Evolutionary conservation across 257 asterid genomes (phyloP).

Genomic region (Rauvolfia tetraphylla): DNA sequence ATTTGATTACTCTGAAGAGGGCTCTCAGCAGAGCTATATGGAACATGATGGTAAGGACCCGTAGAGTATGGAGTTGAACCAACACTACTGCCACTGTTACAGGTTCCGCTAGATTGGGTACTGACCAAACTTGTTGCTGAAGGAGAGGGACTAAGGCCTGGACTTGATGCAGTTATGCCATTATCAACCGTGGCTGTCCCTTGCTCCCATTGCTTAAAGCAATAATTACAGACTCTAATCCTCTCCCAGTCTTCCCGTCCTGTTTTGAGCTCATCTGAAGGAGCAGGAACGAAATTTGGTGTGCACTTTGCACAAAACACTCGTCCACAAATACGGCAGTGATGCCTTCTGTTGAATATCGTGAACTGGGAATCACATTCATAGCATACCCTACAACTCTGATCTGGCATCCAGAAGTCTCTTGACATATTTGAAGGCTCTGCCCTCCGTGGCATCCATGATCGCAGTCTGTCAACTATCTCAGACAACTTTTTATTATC

Average conservation of each 20-base stretch:
- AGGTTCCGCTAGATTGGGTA: slow-evolving; percentile 55
- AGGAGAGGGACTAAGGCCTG: slow-evolving; percentile 52
- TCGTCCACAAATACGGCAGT: slow-evolving; percentile 67
- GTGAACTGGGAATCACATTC: slow-evolving; percentile 72
- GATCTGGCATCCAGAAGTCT: slow-evolving; percentile 87
- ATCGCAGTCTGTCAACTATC: slow-evolving; percentile 56
- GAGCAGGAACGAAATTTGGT: slow-evolving; percentile 48
- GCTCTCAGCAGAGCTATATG: slow-evolving; percentile 41
- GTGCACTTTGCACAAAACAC: slow-evolving; percentile 77
- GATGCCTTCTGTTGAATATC: slow-evolving; percentile 70
- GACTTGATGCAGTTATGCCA: slow-evolving; percentile 35
- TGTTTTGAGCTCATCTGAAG: slow-evolving; percentile 39
- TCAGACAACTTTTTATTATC: slow-evolving; percentile 51
- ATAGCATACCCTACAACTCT: slow-evolving; percentile 77
- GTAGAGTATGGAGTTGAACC: slow-evolving; percentile 59
- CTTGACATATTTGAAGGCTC: slow-evolving; percentile 51
- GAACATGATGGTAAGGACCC: slow-evolving; percentile 67
- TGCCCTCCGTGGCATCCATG: slow-evolving; percentile 55
- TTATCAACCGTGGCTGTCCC: slow-evolving; percentile 35
- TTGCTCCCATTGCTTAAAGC: slow-evolving; percentile 70
- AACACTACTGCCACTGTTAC: slow-evolving; percentile 62
- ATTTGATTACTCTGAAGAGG: slow-evolving; percentile 38
- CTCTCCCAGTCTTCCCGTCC: slow-evolving; percentile 55
- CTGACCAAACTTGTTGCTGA: slow-evolving; percentile 68
- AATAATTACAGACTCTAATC: slow-evolving; percentile 66